phyloP scores from a whole-genome alignment of 2,329 filamentous ascomycete species.

The Aureobasidium namibiae region DNA sequence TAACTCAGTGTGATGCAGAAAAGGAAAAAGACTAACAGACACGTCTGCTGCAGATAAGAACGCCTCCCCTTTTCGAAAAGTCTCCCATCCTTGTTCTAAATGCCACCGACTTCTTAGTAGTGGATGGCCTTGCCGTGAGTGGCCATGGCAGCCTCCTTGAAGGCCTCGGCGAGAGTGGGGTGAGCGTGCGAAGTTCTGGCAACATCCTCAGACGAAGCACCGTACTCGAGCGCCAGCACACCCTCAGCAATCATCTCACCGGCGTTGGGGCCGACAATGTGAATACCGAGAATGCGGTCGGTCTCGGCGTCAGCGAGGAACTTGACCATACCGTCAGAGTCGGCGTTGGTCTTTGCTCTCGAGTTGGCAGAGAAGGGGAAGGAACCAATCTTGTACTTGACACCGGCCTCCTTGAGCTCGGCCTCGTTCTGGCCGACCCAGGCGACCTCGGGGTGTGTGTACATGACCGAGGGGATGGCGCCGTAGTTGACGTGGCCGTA shows the following conservation, averaged over 20 bases:
- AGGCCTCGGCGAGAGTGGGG: constrained; percentile 90
- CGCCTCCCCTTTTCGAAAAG: not conserved
- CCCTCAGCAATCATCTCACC: constrained; percentile 99
- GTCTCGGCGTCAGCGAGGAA: constrained; percentile 95
- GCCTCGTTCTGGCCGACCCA: constrained; percentile 98
- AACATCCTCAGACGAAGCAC: constrained; percentile 89
- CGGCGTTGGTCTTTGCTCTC: constrained; percentile 95
- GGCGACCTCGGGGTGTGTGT: constrained; percentile 95
- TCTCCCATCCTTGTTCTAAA: not conserved
- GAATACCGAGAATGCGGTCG: constrained; percentile 86
- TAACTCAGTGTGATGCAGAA: not conserved
- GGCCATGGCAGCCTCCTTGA: constrained; percentile 99
- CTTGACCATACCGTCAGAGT: constrained; percentile 93
- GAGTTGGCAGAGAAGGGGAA: constrained; percentile 99
- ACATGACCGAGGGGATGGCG: constrained; percentile 97
- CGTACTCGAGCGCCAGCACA: constrained; percentile 90
- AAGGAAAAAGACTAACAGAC: not conserved
- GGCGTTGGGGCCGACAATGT: constrained; percentile 92
- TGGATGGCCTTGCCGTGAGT: constrained; percentile 95
- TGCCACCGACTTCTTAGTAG: constrained; percentile 51
- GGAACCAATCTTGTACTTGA: constrained; percentile 85
- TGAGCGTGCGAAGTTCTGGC: constrained; percentile 93
- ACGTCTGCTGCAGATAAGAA: not conserved
- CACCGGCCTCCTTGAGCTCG: constrained; percentile 80
- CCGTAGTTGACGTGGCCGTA: constrained; percentile 98